Percentiles rank a stretch among this genome's conserved stretches.
phyloP scores from a whole-genome alignment of 495 filamentous ascomycete species.

The Extremus antarcticus region DNA sequence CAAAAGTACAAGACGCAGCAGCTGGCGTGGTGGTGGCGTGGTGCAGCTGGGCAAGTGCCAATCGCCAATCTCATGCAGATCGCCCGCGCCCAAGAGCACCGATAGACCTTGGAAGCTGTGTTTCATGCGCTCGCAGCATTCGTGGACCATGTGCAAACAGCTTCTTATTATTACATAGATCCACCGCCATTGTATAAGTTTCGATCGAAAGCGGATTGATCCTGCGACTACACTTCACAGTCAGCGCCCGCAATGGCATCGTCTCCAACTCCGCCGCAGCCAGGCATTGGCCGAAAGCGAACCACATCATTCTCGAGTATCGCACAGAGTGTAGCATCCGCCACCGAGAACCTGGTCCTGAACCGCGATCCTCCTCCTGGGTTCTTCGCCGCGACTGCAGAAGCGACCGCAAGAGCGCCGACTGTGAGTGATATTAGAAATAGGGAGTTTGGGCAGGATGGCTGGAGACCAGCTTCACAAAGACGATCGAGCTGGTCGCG shows the following conservation, averaged over 20 bases:
- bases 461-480: slow-evolving; percentile 5
- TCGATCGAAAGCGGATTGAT: background rate
- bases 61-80: no score
- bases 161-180: no score
- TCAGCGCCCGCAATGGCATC: background rate
- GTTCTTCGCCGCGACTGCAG: slow-evolving; percentile 43
- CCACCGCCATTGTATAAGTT: no score
- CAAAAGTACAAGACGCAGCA: background rate
- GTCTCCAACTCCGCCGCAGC: background rate
- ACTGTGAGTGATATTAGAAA: slow-evolving; percentile 34
- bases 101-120: no score
- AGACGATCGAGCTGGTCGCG: background rate
- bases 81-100: no score
- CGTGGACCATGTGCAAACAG: no score
- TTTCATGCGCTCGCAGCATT: no score
- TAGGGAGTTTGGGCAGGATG: background rate
- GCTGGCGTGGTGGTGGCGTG: background rate
- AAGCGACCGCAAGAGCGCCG: slow-evolving; percentile 32
- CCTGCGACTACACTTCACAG: background rate
- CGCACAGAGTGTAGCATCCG: background rate
- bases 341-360: background rate
- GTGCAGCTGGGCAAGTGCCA: background rate
- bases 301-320: background rate
- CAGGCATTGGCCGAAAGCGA: background rate
- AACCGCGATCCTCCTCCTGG: slow-evolving; percentile 34